Evolutionary conservation across 345 rosid genomes (phyloP).

Genomic region (Acer saccharum): DNA sequence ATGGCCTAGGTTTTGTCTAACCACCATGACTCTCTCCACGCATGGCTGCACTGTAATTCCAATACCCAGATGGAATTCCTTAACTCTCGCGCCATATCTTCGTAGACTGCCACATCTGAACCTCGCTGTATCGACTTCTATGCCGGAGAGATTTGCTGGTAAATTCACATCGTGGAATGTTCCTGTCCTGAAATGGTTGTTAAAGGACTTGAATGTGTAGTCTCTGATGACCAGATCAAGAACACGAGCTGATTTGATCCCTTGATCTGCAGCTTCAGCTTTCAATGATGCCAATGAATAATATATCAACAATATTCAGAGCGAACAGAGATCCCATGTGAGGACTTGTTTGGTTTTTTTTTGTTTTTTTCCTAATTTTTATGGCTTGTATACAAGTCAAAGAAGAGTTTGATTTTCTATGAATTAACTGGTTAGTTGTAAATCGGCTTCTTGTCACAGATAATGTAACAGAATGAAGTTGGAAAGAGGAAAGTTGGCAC

Average conservation of each 20-base stretch:
- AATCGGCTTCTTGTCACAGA: constrained; percentile 18
- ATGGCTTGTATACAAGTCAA: neutral
- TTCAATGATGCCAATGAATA: constrained; percentile 20
- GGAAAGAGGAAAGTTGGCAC: constrained; percentile 32
- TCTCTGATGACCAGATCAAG: constrained; percentile 81
- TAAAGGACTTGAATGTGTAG: constrained; percentile 63
- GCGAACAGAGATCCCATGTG: constrained; percentile 43
- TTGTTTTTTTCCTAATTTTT: neutral
- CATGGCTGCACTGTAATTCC: constrained; percentile 78
- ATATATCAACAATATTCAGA: constrained; percentile 24
- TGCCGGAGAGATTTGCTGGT: constrained; percentile 80
- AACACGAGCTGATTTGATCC: constrained; percentile 52
- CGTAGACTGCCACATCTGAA: constrained; percentile 90
- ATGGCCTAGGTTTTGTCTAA: constrained; percentile 65
- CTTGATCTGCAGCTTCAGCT: constrained; percentile 35
- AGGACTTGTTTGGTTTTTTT: constrained; percentile 12
- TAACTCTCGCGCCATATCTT: constrained; percentile 74
- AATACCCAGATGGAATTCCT: constrained; percentile 65
- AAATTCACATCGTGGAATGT: constrained; percentile 47
- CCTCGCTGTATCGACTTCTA: constrained; percentile 58
- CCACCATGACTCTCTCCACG: constrained; percentile 74
- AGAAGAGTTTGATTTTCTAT: constrained; percentile 16
- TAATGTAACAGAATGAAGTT: constrained; percentile 23
- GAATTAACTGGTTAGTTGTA: neutral
- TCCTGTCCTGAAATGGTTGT: constrained; percentile 58